Evolutionary conservation across 1,139 yeast species (phyloP), one percentile per base, ranked within the genome.

Genomic region (Candida neerlandica): DNA sequence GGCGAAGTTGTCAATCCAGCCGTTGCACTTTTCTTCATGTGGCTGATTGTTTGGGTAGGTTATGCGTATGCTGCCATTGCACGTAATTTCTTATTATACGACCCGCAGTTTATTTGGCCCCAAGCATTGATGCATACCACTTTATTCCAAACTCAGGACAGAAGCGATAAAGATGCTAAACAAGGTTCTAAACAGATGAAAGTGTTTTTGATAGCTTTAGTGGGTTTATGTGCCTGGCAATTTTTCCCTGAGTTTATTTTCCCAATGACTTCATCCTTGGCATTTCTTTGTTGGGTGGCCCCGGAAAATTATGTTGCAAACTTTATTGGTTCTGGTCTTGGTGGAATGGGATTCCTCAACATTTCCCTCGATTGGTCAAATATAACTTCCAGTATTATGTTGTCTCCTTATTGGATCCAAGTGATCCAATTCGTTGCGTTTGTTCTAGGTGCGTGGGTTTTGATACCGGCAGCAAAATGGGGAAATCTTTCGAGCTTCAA

Each of bases 81-180:
- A 4, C 67, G 74, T 53, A 64, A 67, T 46, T 62, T 75, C 46
- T 65, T 76, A 10, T 55, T 75, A 1, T 73, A 73, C 51, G 79
- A 75, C 51, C 78, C 79, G 0, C 72, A 71, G 45, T 75, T 72
- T 52, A 57, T 68, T 7, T 76, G 80, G 80, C 80, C 81, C 0
- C 71, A 72, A 52, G 77, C 80, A 1, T 60, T 76, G 50, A 75
- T 76, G 81, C 80, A 76, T 55, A 71, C 79, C 0, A 69, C 77
- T 0, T 62, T 76, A 39, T 67, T 76, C 46, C 73, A 69, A 46
- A 63, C 73, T 1, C 79, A 73, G 51, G 59, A 55, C 1, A 59
- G 56, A 46, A 50, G 64, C 1, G 64, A 61, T 43, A 41, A 45
- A 9, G 61, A 61, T 37, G 55, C 59, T 4, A 53, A 47, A 11